phyloP scores from a whole-genome alignment of 768 basidiomycete genomes.

The Trametes meyenii region DNA sequence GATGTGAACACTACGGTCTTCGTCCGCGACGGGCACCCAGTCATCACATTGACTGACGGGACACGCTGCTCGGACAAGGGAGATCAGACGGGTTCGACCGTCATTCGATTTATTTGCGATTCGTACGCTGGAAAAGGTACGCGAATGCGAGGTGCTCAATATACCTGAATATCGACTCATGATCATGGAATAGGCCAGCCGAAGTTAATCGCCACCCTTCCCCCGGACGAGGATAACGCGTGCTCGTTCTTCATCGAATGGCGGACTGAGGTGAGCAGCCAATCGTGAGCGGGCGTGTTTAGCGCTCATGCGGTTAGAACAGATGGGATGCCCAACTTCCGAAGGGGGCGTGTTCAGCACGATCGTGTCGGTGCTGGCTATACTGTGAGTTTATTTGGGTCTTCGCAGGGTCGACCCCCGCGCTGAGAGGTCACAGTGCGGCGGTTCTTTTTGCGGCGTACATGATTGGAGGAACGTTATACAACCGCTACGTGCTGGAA shows the following conservation, averaged over 20 bases:
- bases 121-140: conserved; percentile 56
- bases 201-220: conserved; percentile 66
- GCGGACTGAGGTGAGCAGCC: conserved; percentile 66
- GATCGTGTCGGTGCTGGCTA: conserved; percentile 55
- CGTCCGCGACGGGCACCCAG: conserved; percentile 53
- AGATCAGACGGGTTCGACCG: conserved; percentile 57
- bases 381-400: conserved; percentile 51
- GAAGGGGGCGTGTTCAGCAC: conserved; percentile 55
- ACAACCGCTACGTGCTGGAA: conserved; percentile 77
- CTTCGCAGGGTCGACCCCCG: background rate
- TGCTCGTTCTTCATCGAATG: conserved; percentile 86
- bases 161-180: background rate
- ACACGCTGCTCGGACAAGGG: conserved; percentile 60
- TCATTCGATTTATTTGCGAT: conserved; percentile 81
- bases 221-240: conserved; percentile 63
- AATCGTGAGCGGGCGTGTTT: background rate
- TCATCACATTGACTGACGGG: conserved; percentile 62
- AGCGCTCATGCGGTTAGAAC: background rate
- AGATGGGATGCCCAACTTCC: conserved; percentile 76
- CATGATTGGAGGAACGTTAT: conserved; percentile 68
- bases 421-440: conserved; percentile 41
- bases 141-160: conserved; percentile 21
- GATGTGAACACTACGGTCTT: conserved; percentile 65
- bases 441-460: conserved; percentile 63
- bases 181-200: conserved; percentile 43